phyloP scores from a whole-genome alignment of 2,329 filamentous ascomycete genomes.

The Talaromyces islandicus region DNA sequence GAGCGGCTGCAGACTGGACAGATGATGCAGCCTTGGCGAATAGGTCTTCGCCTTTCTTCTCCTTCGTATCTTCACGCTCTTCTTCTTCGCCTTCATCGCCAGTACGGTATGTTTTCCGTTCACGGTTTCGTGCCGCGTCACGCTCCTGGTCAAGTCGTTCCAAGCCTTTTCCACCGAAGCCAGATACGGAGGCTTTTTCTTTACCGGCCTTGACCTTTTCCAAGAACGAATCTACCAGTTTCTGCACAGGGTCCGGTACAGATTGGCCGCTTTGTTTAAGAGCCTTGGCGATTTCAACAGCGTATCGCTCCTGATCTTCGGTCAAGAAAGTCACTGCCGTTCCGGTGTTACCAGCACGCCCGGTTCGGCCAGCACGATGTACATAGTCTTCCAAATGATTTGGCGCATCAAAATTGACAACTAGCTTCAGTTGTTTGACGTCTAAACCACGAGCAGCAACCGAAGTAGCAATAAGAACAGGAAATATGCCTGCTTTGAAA shows the following conservation, averaged over 20 bases:
- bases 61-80: constrained; percentile 61
- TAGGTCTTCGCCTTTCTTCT: constrained; percentile 57
- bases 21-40: constrained; percentile 56
- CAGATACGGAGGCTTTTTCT: constrained; percentile 73
- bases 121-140: constrained; percentile 76
- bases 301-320: constrained; percentile 84
- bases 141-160: constrained; percentile 88
- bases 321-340: constrained; percentile 93
- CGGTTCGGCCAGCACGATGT: constrained; percentile 87
- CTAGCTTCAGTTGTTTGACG: constrained; percentile 90
- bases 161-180: constrained; percentile 91
- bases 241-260: constrained; percentile 64
- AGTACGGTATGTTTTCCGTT: constrained; percentile 84
- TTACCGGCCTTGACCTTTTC: constrained; percentile 91
- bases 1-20: constrained; percentile 57
- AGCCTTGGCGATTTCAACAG: constrained; percentile 82
- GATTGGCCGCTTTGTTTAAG: constrained; percentile 85
- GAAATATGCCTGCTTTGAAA: constrained; percentile 86
- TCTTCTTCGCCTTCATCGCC: constrained; percentile 77
- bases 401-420: constrained; percentile 91
- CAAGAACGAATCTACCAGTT: constrained; percentile 62
- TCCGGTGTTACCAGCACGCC: constrained; percentile 87
- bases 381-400: constrained; percentile 97
- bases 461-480: constrained; percentile 88
- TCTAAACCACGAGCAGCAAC: constrained; percentile 92